A percentile compares a stretch with the other conserved stretches of the same genome.
These are phyloP conservation scores for Aspergillus udagawae DNA, from an alignment of 2,329 filamentous ascomycete species.

Conservation along the genomic window DNA sequence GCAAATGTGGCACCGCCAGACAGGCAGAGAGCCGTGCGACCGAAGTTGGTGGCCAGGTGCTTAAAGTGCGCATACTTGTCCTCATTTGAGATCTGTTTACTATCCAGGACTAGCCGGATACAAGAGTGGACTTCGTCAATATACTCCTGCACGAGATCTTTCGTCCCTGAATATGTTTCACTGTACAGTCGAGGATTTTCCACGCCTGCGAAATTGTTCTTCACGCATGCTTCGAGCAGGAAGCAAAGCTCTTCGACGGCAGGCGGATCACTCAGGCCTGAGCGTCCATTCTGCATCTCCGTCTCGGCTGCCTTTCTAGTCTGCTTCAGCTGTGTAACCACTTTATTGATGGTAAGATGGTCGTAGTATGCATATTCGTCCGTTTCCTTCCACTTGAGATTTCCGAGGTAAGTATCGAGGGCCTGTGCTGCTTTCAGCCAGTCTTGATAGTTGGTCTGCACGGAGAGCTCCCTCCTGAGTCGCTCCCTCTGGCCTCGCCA, in stretches of 20 bases:
- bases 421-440: conserved; percentile 78
- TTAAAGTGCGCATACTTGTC: conserved; percentile 82
- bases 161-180: conserved; percentile 97
- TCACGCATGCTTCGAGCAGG: conserved; percentile 84
- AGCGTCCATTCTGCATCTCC: conserved; percentile 26
- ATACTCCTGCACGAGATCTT: conserved; percentile 85
- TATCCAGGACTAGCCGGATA: conserved; percentile 65
- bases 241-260: conserved; percentile 71
- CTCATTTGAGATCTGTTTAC: conserved; percentile 62
- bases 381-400: conserved; percentile 49
- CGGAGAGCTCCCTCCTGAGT: conserved; percentile 67
- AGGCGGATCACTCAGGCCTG: conserved; percentile 34
- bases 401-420: conserved; percentile 76
- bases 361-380: conserved; percentile 77
- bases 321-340: conserved; percentile 67
- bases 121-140: conserved; percentile 64
- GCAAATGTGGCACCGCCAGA: conserved; percentile 93
- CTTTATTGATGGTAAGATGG: conserved; percentile 72
- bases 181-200: conserved; percentile 95
- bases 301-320: conserved; percentile 39
- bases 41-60: conserved; percentile 83
- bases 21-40: conserved; percentile 85
- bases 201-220: conserved; percentile 94
- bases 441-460: conserved; percentile 70
- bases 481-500: conserved; percentile 78